These are phyloP conservation scores for Stropharia rugosoannulata DNA, from an alignment of 768 basidiomycete species.

Conservation along the genomic window DNA sequence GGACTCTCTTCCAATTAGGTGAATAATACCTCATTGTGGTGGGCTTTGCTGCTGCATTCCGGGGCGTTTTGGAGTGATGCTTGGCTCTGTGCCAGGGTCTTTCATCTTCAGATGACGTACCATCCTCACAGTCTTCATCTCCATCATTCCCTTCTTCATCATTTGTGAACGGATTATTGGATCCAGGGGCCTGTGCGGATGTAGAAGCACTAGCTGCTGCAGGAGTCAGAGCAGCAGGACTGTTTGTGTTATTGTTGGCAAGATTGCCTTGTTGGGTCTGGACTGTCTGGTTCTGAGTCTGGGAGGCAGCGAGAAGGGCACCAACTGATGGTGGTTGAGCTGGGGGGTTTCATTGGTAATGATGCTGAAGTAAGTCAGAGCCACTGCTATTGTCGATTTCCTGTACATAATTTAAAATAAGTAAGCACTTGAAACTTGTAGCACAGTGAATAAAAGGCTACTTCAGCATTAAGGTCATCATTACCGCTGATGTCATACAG, in stretches of 20 bases:
- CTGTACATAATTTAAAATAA: too few species aligned
- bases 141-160: not conserved
- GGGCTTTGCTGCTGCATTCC: not conserved
- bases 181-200: not conserved
- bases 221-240: too few species aligned
- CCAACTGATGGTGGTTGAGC: not conserved
- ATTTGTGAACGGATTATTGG: not conserved
- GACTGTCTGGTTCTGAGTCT: not conserved
- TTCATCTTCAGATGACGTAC: not conserved
- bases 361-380: not conserved
- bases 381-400: not conserved
- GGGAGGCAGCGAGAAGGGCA: not conserved
- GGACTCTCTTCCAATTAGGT: not conserved
- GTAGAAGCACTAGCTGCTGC: too few species aligned
- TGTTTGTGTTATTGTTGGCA: too few species aligned
- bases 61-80: not conserved
- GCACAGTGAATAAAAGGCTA: too few species aligned
- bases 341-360: not conserved
- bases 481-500: too few species aligned
- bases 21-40: not conserved
- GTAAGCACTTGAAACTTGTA: too few species aligned
- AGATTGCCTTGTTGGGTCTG: too few species aligned
- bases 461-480: too few species aligned
- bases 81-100: not conserved
- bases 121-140: not conserved